These are phyloP conservation scores for Echinosophora koreensis DNA, from an alignment of 306 rosid genomes.

Conservation along the genomic window DNA sequence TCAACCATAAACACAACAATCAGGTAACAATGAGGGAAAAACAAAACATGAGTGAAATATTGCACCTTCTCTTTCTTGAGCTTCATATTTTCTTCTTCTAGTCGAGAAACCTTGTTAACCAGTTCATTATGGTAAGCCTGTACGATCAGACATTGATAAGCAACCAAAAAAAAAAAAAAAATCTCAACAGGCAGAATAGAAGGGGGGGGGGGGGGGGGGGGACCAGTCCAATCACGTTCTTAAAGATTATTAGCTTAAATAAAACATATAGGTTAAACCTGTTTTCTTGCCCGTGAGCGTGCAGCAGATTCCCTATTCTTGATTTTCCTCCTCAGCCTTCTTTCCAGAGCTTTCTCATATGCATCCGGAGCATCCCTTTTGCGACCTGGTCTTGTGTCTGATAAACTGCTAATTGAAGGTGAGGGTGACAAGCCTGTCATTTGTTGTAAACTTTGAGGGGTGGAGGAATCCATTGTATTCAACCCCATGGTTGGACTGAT, in stretches of 20 bases:
- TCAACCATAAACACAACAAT: constrained; percentile 12
- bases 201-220: constrained; percentile 1
- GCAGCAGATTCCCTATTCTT: constrained; percentile 95
- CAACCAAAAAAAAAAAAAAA: not conserved
- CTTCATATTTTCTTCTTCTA: constrained; percentile 65
- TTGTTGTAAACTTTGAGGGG: constrained; percentile 53
- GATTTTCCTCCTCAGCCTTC: constrained; percentile 86
- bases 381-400: constrained; percentile 62
- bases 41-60: constrained; percentile 2
- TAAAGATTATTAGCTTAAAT: constrained; percentile 6
- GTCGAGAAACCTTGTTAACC: constrained; percentile 71
- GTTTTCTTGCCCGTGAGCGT: constrained; percentile 88
- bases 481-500: constrained; percentile 53
- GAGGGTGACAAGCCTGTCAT: constrained; percentile 61
- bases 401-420: constrained; percentile 63
- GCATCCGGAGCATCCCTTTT: constrained; percentile 72
- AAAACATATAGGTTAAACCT: constrained; percentile 55
- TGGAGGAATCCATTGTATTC: constrained; percentile 51
- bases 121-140: constrained; percentile 80
- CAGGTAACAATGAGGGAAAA: not conserved
- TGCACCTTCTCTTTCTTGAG: constrained; percentile 80
- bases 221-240: constrained; percentile 17
- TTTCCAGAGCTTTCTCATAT: constrained; percentile 69
- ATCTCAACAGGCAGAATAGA: not conserved
- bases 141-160: constrained; percentile 36